Conservation (phyloP, 2,329 filamentous ascomycete species). For the Daldinia sp. region DNA sequence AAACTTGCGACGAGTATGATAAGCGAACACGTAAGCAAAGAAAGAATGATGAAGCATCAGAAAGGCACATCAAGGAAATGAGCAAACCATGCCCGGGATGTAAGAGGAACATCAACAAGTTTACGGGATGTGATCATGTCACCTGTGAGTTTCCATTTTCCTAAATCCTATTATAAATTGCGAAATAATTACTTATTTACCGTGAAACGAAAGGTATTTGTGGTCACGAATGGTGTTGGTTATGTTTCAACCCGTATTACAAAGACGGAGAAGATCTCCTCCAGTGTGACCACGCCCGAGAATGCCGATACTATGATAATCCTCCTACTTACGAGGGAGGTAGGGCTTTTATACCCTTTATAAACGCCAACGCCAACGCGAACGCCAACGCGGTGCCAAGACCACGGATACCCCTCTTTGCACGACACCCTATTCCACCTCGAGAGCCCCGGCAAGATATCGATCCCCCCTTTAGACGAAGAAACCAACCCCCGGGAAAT, state of each 20-base stretch:
- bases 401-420: not conserved
- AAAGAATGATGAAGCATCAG: constrained; percentile 47
- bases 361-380: no score
- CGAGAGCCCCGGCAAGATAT: not conserved
- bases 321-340: constrained; percentile 42
- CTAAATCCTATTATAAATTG: not conserved
- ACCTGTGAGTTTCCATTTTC: constrained; percentile 47
- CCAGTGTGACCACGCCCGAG: constrained; percentile 45
- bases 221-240: constrained; percentile 53
- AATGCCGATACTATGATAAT: constrained; percentile 41
- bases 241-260: constrained; percentile 47
- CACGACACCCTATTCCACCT: not conserved
- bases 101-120: constrained; percentile 48
- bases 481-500: not conserved
- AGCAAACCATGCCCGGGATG: constrained; percentile 50
- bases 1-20: constrained; percentile 51
- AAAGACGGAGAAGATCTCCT: constrained; percentile 42
- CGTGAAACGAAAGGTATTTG: constrained; percentile 47
- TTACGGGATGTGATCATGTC: constrained; percentile 52
- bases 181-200: no score
- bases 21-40: constrained; percentile 41
- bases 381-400: not conserved
- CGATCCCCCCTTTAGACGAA: not conserved
- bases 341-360: constrained; percentile 36
- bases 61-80: constrained; percentile 46